phyloP scores from a whole-genome alignment of 2,329 filamentous ascomycete species.

The Verticillium isaacii region DNA sequence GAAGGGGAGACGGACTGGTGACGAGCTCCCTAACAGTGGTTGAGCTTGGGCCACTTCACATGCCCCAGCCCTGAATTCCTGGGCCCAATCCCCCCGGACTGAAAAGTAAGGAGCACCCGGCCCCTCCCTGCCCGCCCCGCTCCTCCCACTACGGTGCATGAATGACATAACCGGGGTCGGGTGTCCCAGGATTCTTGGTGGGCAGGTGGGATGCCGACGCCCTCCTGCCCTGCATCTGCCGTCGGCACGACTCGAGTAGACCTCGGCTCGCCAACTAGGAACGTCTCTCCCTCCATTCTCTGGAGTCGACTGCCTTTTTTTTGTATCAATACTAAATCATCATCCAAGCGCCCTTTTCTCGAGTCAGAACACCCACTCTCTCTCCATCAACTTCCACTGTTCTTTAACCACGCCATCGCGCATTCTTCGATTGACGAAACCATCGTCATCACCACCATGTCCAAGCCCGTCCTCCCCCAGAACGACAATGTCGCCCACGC shows the following conservation, averaged over 20 bases:
- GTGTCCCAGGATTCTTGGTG: neutral
- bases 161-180: neutral
- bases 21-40: too few relatives aligned
- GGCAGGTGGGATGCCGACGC: neutral
- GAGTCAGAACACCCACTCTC: constrained; percentile 1
- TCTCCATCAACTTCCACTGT: neutral
- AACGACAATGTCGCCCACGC: constrained; percentile 97
- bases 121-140: neutral
- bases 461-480: constrained; percentile 67
- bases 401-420: neutral
- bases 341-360: constrained; percentile 3
- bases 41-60: neutral
- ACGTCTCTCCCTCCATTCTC: neutral
- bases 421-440: neutral
- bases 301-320: neutral
- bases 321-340: constrained; percentile 4
- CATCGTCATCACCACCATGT: constrained; percentile 19
- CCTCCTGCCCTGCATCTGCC: neutral
- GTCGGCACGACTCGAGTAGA: neutral
- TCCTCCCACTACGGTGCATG: neutral
- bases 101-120: neutral
- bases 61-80: neutral
- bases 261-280: neutral
- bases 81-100: neutral
- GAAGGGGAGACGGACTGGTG: too few relatives aligned